Evolutionary conservation across 2,329 filamentous ascomycete species (phyloP).

Genomic region (Monilinia aucupariae): DNA sequence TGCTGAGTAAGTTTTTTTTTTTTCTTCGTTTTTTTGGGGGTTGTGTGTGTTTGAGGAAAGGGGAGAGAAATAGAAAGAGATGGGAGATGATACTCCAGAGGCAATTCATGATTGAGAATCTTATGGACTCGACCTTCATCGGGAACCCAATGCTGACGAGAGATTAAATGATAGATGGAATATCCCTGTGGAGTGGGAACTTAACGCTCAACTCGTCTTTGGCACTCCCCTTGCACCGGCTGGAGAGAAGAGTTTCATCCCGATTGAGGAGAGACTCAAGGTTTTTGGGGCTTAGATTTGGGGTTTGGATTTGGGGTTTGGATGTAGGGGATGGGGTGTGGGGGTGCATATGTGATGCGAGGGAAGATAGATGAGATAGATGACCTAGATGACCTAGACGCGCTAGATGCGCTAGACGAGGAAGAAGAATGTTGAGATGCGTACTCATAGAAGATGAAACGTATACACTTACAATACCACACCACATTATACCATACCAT

Average conservation of each 20-base stretch:
- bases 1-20: background rate
- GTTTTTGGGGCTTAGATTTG: slow-evolving; percentile 45
- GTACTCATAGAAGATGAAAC: too few relatives aligned
- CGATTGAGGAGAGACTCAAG: slow-evolving; percentile 63
- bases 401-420: too few relatives aligned
- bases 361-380: too few relatives aligned
- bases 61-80: background rate
- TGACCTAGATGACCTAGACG: too few relatives aligned
- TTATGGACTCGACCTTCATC: too few relatives aligned
- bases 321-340: background rate
- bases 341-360: too few relatives aligned
- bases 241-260: slow-evolving; percentile 58
- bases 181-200: slow-evolving; percentile 65
- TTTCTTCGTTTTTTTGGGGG: too few relatives aligned
- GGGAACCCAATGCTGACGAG: background rate
- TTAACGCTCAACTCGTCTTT: slow-evolving; percentile 82
- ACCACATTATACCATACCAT: too few relatives aligned
- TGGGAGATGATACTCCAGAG: background rate
- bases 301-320: too few relatives aligned
- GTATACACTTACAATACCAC: too few relatives aligned
- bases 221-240: slow-evolving; percentile 54
- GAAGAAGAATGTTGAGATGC: too few relatives aligned
- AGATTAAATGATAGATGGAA: slow-evolving; percentile 51
- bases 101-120: background rate
- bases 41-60: background rate